phyloP scores from a whole-genome alignment of 1,284 basidiomycete species.

The Mycena sp. region DNA sequence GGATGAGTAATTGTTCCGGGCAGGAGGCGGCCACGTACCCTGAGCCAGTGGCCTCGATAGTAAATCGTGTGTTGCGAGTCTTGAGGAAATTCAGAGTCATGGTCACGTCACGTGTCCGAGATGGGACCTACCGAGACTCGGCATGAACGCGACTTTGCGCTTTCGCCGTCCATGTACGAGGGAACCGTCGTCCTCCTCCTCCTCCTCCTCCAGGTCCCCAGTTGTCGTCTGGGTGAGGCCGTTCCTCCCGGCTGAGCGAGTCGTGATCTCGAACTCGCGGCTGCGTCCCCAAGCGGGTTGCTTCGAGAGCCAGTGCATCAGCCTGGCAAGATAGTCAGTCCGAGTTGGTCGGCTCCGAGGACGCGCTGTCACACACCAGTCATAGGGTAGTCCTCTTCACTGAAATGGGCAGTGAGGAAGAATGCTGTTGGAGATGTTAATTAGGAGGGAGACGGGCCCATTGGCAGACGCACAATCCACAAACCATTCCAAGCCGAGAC shows the following conservation, averaged over 20 bases:
- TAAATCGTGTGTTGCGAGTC: too few relatives aligned
- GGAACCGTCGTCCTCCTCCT: slow-evolving; percentile 63
- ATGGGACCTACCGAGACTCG: slow-evolving; percentile 68
- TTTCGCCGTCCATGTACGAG: slow-evolving; percentile 74
- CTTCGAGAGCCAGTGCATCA: slow-evolving; percentile 90
- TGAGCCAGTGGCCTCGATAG: slow-evolving; percentile 79
- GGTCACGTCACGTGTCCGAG: slow-evolving; percentile 4
- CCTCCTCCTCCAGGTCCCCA: slow-evolving; percentile 81
- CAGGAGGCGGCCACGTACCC: slow-evolving; percentile 56
- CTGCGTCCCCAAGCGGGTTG: slow-evolving; percentile 88
- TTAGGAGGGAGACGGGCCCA: background rate
- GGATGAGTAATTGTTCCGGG: slow-evolving; percentile 37
- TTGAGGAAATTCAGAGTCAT: slow-evolving; percentile 18
- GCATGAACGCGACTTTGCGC: slow-evolving; percentile 80
- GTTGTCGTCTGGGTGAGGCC: slow-evolving; percentile 71
- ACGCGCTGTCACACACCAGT: slow-evolving; percentile 67
- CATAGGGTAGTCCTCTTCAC: slow-evolving; percentile 87
- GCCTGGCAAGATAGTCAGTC: slow-evolving; percentile 54
- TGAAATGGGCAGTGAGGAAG: slow-evolving; percentile 87
- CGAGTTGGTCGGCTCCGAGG: slow-evolving; percentile 10
- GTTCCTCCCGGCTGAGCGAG: slow-evolving; percentile 69
- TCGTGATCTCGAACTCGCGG: slow-evolving; percentile 87
- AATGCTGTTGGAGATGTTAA: slow-evolving; percentile 61
- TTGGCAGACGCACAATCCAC: slow-evolving; percentile 71
- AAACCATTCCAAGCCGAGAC: slow-evolving; percentile 86